Conservation (phyloP, 1,139 yeast genomes). For the Debaryomycetaceae sp. region DNA sequence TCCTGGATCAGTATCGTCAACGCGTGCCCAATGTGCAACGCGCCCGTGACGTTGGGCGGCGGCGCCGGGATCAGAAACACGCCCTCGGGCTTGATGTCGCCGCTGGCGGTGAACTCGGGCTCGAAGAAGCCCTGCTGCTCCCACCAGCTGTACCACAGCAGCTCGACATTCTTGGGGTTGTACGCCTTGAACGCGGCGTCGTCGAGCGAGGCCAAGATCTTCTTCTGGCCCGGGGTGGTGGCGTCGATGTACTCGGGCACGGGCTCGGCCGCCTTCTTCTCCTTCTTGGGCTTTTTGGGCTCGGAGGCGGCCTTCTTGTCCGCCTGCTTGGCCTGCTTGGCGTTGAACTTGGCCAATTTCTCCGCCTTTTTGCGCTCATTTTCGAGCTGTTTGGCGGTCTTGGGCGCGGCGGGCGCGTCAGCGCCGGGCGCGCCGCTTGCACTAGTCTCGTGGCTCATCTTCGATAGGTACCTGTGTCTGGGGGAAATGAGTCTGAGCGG, state of each 20-base stretch:
- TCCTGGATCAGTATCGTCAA: conserved; percentile 94
- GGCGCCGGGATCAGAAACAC: conserved; percentile 91
- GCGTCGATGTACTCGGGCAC: conserved; percentile 78
- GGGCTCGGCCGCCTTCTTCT: conserved; percentile 65
- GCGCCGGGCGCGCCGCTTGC: conserved; percentile 12
- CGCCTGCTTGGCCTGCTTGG: conserved; percentile 83
- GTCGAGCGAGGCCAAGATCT: conserved; percentile 75
- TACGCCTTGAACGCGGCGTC: conserved; percentile 93
- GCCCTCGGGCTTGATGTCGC: conserved; percentile 77
- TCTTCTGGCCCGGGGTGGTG: conserved; percentile 88
- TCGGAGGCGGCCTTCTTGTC: conserved; percentile 33
- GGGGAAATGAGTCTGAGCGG: too few relatives aligned
- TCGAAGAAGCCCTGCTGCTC: conserved; percentile 78
- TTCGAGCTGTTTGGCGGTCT: conserved; percentile 73
- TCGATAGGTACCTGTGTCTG: too few relatives aligned
- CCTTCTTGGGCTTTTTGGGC: conserved; percentile 66
- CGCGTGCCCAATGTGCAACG: conserved; percentile 97
- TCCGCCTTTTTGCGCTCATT: conserved; percentile 97
- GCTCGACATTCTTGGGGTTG: conserved; percentile 87
- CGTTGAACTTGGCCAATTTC: conserved; percentile 89
- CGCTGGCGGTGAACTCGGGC: conserved; percentile 78
- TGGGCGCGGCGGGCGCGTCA: conserved; percentile 11
- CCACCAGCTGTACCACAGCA: conserved; percentile 99
- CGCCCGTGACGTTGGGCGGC: conserved; percentile 99
- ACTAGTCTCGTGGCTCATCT: conserved; percentile 6